Conservation (phyloP, 148 eudicot genomes). For the Amaranthus palmeri region DNA sequence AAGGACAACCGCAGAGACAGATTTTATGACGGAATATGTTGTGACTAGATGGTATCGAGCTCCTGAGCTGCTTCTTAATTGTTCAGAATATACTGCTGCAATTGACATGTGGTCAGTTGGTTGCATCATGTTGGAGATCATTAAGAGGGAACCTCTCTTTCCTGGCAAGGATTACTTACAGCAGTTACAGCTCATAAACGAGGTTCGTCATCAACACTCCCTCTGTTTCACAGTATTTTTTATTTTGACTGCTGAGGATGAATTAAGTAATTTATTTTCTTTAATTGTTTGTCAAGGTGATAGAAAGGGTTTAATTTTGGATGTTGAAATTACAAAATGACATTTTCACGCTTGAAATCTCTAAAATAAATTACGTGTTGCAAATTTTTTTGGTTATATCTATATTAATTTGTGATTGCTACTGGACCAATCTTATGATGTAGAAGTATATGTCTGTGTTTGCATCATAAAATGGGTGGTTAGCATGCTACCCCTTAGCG, state of each 20-base stretch:
- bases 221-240: neutral
- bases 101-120: conserved; percentile 99
- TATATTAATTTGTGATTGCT: too few species aligned
- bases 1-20: conserved; percentile 88
- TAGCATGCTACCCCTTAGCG: too few species aligned
- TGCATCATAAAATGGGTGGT: too few species aligned
- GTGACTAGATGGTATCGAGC: conserved; percentile 99
- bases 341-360: too few species aligned
- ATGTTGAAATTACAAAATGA: too few species aligned
- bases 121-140: conserved; percentile 93
- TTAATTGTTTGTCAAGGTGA: neutral
- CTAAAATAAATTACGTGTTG: too few species aligned
- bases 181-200: conserved; percentile 75
- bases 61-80: conserved; percentile 88
- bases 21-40: conserved; percentile 97
- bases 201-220: conserved; percentile 11
- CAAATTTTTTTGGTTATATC: too few species aligned
- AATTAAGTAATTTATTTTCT: neutral
- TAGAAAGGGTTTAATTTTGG: too few species aligned
- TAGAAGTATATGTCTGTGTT: too few species aligned
- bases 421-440: too few species aligned
- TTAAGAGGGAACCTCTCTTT: conserved; percentile 74
- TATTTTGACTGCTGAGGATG: neutral
- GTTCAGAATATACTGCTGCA: conserved; percentile 88
- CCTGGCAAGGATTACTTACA: conserved; percentile 94